Percentiles rank a stretch among this genome's conserved stretches.
Conservation (phyloP, 2,329 filamentous ascomycete species). For the Fonsecaea pedrosoi region DNA sequence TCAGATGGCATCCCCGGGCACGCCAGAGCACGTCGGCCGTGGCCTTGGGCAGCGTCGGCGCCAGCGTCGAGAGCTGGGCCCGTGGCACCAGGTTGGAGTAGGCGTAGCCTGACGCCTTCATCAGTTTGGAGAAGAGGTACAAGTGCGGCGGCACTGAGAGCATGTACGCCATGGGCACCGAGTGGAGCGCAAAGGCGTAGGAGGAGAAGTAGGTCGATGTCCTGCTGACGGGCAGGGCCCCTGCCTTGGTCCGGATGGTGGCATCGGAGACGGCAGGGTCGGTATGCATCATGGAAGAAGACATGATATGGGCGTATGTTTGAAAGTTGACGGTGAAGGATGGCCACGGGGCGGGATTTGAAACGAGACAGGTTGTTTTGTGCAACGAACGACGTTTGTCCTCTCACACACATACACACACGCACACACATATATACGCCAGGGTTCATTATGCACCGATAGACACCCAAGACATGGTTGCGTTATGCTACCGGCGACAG, state of each 20-base stretch:
- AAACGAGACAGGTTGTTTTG: not conserved
- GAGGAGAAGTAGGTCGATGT: constrained; percentile 25
- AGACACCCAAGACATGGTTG: not conserved
- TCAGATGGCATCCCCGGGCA: constrained; percentile 45
- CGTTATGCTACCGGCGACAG: not conserved
- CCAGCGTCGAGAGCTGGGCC: constrained; percentile 44
- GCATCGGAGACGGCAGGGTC: not conserved
- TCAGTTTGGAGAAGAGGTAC: constrained; percentile 44
- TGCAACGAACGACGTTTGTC: not conserved
- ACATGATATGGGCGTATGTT: not conserved
- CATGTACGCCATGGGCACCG: constrained; percentile 45
- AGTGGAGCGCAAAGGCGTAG: constrained; percentile 41
- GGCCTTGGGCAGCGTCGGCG: constrained; percentile 40
- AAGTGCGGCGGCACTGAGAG: constrained; percentile 44
- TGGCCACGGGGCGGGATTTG: too few species aligned
- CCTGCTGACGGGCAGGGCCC: not conserved
- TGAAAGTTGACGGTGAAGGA: too few species aligned
- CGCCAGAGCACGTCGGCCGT: constrained; percentile 41
- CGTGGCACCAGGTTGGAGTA: constrained; percentile 45
- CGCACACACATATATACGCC: not conserved
- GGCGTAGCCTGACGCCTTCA: constrained; percentile 43
- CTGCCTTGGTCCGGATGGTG: not conserved
- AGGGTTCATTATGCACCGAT: not conserved
- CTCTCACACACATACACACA: not conserved
- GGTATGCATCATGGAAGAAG: not conserved